These are phyloP conservation scores for Beta lomatogona DNA, from an alignment of 179 eudicot species.

Conservation along the genomic window DNA sequence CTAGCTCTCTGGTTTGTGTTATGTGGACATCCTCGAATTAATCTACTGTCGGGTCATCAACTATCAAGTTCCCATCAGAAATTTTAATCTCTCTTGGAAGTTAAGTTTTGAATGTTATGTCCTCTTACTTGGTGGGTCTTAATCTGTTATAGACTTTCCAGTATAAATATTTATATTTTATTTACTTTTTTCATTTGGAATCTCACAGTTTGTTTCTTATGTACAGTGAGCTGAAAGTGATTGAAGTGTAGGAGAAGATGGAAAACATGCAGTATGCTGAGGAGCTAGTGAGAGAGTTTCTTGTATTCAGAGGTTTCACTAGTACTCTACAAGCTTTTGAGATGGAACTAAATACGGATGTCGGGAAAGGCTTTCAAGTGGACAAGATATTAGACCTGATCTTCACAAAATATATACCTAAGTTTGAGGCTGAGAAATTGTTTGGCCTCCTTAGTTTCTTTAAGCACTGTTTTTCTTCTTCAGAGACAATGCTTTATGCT, in stretches of 20 bases:
- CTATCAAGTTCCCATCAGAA: background rate
- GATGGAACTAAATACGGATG: slow-evolving; percentile 75
- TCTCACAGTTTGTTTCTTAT: background rate
- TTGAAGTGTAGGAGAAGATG: slow-evolving; percentile 42
- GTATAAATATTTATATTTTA: background rate
- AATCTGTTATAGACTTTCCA: background rate
- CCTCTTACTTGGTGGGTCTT: background rate
- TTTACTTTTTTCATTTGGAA: background rate
- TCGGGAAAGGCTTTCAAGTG: slow-evolving; percentile 84
- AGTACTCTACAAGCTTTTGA: slow-evolving; percentile 76
- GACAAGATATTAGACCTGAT: slow-evolving; percentile 86
- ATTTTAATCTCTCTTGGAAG: background rate
- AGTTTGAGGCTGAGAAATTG: slow-evolving; percentile 66
- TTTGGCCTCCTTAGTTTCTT: slow-evolving; percentile 68
- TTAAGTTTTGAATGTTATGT: background rate
- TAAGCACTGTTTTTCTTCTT: slow-evolving; percentile 70
- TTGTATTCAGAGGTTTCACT: slow-evolving; percentile 91
- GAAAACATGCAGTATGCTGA: slow-evolving; percentile 88
- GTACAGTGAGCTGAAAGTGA: slow-evolving; percentile 17
- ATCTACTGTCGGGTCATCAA: background rate
- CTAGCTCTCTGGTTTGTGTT: background rate
- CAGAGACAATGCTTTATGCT: slow-evolving; percentile 49
- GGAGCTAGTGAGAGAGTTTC: slow-evolving; percentile 90
- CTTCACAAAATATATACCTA: slow-evolving; percentile 74
- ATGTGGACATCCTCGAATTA: background rate